These are phyloP conservation scores for Dactylonectria estremocensis DNA, from an alignment of 2,329 filamentous ascomycete genomes.

Conservation along the genomic window DNA sequence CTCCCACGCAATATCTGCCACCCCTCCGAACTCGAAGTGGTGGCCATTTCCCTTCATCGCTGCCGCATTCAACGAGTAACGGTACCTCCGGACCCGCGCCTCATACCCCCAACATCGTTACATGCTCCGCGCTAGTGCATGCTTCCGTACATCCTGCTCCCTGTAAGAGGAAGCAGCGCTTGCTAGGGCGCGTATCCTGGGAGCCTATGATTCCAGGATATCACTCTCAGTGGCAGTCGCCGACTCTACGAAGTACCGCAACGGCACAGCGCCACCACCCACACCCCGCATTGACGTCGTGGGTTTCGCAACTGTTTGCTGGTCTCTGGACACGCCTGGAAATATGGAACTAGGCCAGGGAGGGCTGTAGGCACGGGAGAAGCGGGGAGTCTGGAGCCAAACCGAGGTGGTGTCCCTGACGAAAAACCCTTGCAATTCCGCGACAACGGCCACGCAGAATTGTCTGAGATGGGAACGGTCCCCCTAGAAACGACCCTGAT, in stretches of 20 bases:
- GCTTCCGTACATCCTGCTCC: slow-evolving; percentile 23
- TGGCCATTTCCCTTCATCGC: background rate
- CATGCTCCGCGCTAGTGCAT: slow-evolving; percentile 13
- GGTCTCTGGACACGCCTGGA: no score
- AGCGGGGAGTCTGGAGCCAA: slow-evolving; percentile 9
- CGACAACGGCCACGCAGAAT: slow-evolving; percentile 13
- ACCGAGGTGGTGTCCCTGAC: background rate
- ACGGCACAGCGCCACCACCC: slow-evolving; percentile 22
- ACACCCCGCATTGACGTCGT: slow-evolving; percentile 34
- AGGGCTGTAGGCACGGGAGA: background rate
- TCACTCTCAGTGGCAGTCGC: no score
- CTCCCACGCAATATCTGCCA: slow-evolving; percentile 12
- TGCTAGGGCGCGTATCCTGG: background rate
- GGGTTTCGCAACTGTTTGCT: slow-evolving; percentile 16
- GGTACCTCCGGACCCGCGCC: slow-evolving; percentile 29
- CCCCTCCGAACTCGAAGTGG: slow-evolving; percentile 4
- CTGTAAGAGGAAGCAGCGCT: slow-evolving; percentile 5
- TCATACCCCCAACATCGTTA: slow-evolving; percentile 22
- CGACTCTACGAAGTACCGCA: slow-evolving; percentile 15
- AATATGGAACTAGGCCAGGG: background rate
- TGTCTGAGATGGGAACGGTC: slow-evolving; percentile 16
- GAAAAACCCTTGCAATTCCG: slow-evolving; percentile 1
- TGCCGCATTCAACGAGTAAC: slow-evolving; percentile 9
- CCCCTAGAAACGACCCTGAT: slow-evolving; percentile 15
- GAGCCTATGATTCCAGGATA: no score